Evolutionary conservation across 371 early-diverging fungal genomes (phyloP).

Genomic region (Furculomyces boomerangus): DNA sequence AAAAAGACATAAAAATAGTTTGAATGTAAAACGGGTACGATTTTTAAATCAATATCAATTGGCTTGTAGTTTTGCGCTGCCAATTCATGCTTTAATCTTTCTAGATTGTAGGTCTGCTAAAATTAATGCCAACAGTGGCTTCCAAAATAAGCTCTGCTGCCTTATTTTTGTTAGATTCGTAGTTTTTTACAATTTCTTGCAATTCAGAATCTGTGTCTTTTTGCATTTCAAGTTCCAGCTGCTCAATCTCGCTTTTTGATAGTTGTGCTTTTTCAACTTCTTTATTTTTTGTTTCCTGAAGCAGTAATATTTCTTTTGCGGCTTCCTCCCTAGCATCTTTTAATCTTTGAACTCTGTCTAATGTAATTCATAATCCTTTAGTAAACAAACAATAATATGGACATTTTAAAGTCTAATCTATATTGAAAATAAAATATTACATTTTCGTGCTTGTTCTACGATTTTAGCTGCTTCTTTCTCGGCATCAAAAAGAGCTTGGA

Average conservation of each 20-base stretch:
- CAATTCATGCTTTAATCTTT: no score
- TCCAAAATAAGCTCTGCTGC: neutral
- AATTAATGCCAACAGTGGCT: no score
- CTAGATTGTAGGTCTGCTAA: no score
- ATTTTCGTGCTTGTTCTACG: slow-evolving; percentile 80
- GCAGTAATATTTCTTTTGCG: slow-evolving; percentile 70
- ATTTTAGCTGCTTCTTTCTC: slow-evolving; percentile 78
- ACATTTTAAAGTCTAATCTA: neutral
- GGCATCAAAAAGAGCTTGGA: slow-evolving; percentile 67
- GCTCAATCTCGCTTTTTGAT: slow-evolving; percentile 59
- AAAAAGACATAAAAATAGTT: no score
- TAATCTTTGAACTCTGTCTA: slow-evolving; percentile 80
- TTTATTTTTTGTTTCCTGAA: slow-evolving; percentile 64
- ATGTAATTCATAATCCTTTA: neutral
- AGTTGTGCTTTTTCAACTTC: slow-evolving; percentile 69
- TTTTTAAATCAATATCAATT: no score
- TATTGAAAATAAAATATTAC: slow-evolving; percentile 29
- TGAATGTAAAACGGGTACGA: no score
- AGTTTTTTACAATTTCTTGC: neutral
- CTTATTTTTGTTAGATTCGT: neutral
- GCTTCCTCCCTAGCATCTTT: slow-evolving; percentile 92
- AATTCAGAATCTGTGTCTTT: slow-evolving; percentile 65
- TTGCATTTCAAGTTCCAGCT: slow-evolving; percentile 47
- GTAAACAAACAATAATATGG: neutral
- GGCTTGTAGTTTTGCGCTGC: no score